phyloP scores from a whole-genome alignment of 1,139 yeast species.

The Diutina scorzettiae region DNA sequence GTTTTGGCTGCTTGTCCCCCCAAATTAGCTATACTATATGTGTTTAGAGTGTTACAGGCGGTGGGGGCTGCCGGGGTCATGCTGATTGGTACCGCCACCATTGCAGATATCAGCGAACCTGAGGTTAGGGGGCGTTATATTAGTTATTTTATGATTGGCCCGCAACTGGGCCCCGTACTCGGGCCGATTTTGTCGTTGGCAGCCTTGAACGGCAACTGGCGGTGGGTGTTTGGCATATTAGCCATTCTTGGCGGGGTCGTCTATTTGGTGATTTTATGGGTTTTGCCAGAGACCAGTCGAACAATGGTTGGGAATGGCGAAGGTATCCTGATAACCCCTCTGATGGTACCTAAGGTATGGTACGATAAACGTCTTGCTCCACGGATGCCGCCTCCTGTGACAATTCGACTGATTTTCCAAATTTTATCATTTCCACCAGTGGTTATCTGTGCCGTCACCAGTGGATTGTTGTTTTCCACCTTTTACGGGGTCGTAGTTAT shows the following conservation, averaged over 20 bases:
- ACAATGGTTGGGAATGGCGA: constrained; percentile 45
- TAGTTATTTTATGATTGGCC: constrained; percentile 47
- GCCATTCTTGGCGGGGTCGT: constrained; percentile 32
- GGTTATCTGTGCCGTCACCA: constrained; percentile 33
- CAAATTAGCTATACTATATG: constrained; percentile 30
- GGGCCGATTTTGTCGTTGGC: constrained; percentile 40
- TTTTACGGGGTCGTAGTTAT: constrained; percentile 46
- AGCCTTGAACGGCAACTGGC: constrained; percentile 19
- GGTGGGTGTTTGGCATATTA: constrained; percentile 46
- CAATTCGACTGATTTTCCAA: constrained; percentile 31
- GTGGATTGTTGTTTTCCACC: constrained; percentile 42
- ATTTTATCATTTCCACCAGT: constrained; percentile 34
- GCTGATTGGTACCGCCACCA: constrained; percentile 46
- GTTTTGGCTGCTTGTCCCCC: constrained; percentile 38
- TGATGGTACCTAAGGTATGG: not conserved
- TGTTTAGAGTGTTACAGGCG: constrained; percentile 38
- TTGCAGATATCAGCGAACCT: constrained; percentile 39
- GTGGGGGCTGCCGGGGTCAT: constrained; percentile 39
- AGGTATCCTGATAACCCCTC: constrained; percentile 9
- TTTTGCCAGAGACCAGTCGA: constrained; percentile 44
- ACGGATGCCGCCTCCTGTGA: constrained; percentile 14
- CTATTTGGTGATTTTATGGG: constrained; percentile 24
- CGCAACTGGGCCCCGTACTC: constrained; percentile 45
- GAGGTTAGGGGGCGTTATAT: constrained; percentile 37
- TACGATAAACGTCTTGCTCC: not conserved